A percentile compares a stretch with the other conserved stretches of the same genome.
Evolutionary conservation across 805 yeast species (phyloP).

Genomic region (Yarrowia divulgata): DNA sequence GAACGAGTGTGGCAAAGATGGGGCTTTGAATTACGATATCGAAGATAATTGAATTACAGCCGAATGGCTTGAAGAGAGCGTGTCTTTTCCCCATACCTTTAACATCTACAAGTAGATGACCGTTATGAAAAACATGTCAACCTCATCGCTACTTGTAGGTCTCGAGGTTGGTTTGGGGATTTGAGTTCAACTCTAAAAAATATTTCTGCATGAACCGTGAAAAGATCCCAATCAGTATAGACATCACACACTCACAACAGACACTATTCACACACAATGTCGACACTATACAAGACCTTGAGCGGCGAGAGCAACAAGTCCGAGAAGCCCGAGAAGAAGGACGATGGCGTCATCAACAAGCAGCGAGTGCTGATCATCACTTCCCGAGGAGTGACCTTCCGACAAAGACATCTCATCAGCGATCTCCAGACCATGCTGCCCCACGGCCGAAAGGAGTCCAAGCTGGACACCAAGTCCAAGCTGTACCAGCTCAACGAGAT

Average conservation of each 20-base stretch:
- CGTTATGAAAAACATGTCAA: too few relatives aligned
- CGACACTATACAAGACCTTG: slow-evolving; percentile 74
- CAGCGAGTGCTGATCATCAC: slow-evolving; percentile 89
- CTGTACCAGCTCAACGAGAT: slow-evolving; percentile 89
- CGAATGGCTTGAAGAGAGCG: too few relatives aligned
- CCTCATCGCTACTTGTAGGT: neutral
- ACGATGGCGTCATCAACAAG: slow-evolving; percentile 57
- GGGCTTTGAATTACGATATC: too few relatives aligned
- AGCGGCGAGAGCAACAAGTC: slow-evolving; percentile 42
- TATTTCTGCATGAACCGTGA: slow-evolving; percentile 24
- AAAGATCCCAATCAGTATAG: slow-evolving; percentile 9
- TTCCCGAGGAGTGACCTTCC: slow-evolving; percentile 90
- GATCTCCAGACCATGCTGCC: slow-evolving; percentile 84
- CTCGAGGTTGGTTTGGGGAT: neutral
- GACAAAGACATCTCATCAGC: slow-evolving; percentile 92
- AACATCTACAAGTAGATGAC: too few relatives aligned
- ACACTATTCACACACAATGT: slow-evolving; percentile 55
- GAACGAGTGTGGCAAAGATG: too few relatives aligned
- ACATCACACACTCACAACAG: slow-evolving; percentile 5
- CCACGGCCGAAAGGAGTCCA: slow-evolving; percentile 95
- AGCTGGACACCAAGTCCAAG: slow-evolving; percentile 90
- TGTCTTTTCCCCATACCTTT: too few relatives aligned
- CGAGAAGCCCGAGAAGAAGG: slow-evolving; percentile 27
- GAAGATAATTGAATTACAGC: too few relatives aligned
- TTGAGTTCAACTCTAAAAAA: slow-evolving; percentile 24